Conservation (phyloP, 2,329 filamentous ascomycete species). For the Alternaria sp. region DNA sequence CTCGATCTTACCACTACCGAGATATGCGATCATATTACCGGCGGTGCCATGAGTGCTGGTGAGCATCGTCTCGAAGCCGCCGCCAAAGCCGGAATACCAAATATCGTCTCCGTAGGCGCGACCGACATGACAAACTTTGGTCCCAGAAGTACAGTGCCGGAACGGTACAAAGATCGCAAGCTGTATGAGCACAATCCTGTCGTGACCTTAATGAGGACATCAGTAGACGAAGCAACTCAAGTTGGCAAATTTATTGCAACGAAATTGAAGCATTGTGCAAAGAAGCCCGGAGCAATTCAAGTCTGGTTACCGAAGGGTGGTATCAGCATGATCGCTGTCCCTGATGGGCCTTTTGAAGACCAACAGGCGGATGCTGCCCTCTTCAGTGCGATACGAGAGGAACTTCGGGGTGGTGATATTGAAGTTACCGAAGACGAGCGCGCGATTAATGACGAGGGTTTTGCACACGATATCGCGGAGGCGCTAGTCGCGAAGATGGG, state of each 20-base stretch:
- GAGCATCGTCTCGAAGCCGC: slow-evolving; percentile 65
- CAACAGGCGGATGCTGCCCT: slow-evolving; percentile 57
- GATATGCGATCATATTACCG: slow-evolving; percentile 67
- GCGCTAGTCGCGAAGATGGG: slow-evolving; percentile 45
- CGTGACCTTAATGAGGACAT: slow-evolving; percentile 72
- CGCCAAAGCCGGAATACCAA: slow-evolving; percentile 65
- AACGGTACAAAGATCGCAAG: slow-evolving; percentile 59
- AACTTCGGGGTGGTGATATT: slow-evolving; percentile 60
- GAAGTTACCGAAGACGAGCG: slow-evolving; percentile 59
- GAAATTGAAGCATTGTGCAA: slow-evolving; percentile 58
- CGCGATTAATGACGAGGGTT: slow-evolving; percentile 63
- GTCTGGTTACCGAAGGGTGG: slow-evolving; percentile 69
- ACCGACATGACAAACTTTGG: slow-evolving; percentile 68
- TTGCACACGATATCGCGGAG: slow-evolving; percentile 60
- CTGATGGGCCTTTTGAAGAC: slow-evolving; percentile 63
- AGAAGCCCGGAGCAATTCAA: slow-evolving; percentile 55
- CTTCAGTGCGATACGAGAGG: slow-evolving; percentile 58
- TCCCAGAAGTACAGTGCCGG: slow-evolving; percentile 62
- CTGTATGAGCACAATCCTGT: slow-evolving; percentile 72
- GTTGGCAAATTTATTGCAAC: slow-evolving; percentile 65
- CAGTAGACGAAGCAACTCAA: slow-evolving; percentile 61
- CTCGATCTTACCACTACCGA: slow-evolving; percentile 78
- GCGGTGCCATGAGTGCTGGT: slow-evolving; percentile 70
- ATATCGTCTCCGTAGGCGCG: slow-evolving; percentile 60
- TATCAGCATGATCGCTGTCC: slow-evolving; percentile 67